Conservation (phyloP, 2,329 filamentous ascomycete genomes). For the Scedosporium minutisporum region DNA sequence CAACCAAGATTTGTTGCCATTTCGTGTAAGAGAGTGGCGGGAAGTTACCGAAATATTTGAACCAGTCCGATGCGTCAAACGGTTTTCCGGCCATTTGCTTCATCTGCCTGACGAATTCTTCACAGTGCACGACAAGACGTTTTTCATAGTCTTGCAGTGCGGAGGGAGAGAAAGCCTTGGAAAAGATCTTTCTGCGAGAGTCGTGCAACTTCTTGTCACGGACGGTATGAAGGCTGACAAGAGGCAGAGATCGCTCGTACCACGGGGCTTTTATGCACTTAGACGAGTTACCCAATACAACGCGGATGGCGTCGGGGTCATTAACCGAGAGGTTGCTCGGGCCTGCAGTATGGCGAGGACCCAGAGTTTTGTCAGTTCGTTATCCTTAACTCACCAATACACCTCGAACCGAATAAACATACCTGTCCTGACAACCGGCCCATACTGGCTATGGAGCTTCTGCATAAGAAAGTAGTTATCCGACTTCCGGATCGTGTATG, state of each 20-base stretch:
- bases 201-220: slow-evolving; percentile 21
- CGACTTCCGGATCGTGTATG: neutral
- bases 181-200: slow-evolving; percentile 23
- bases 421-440: slow-evolving; percentile 20
- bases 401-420: neutral
- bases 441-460: slow-evolving; percentile 18
- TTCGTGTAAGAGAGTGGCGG: neutral
- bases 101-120: slow-evolving; percentile 15
- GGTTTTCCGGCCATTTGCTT: slow-evolving; percentile 12
- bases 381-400: no score
- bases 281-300: slow-evolving; percentile 18
- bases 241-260: slow-evolving; percentile 21
- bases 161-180: slow-evolving; percentile 18
- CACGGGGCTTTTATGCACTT: slow-evolving; percentile 22
- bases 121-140: slow-evolving; percentile 15
- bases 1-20: neutral
- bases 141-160: slow-evolving; percentile 19
- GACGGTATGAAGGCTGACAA: slow-evolving; percentile 19
- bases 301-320: slow-evolving; percentile 17
- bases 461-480: slow-evolving; percentile 10
- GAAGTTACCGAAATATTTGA: slow-evolving; percentile 21
- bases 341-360: slow-evolving; percentile 11
- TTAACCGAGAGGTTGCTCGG: slow-evolving; percentile 23
- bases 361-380: neutral
- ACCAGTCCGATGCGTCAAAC: slow-evolving; percentile 21